phyloP scores from a whole-genome alignment of 805 yeast species.

The Saccharomycopsis lassenensis region DNA sequence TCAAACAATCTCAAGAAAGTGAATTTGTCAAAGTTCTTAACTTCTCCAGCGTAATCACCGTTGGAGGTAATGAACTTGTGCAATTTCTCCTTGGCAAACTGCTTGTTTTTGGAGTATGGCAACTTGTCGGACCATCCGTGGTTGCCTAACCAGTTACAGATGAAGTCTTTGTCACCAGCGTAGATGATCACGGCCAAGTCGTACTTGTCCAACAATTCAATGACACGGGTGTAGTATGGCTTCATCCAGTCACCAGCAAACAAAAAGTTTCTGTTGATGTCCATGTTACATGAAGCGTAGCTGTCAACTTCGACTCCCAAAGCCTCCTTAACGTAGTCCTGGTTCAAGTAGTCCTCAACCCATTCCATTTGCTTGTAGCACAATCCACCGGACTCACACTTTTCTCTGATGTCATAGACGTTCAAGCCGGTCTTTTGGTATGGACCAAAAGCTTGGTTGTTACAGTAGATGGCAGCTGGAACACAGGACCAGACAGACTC shows the following conservation, averaged over 20 bases:
- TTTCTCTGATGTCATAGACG: conserved; percentile 78
- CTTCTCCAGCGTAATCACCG: conserved; percentile 46
- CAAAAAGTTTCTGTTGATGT: conserved; percentile 68
- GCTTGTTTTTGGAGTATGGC: conserved; percentile 48
- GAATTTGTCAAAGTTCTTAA: conserved; percentile 58
- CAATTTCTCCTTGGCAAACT: conserved; percentile 33
- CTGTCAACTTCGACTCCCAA: conserved; percentile 84
- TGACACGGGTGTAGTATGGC: conserved; percentile 72
- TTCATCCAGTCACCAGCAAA: conserved; percentile 88
- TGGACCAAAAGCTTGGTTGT: conserved; percentile 73
- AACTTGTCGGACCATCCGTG: conserved; percentile 68
- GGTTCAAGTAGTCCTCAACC: conserved; percentile 72
- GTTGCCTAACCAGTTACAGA: conserved; percentile 90
- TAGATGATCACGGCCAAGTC: conserved; percentile 70
- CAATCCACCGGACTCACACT: conserved; percentile 53
- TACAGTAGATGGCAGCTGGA: conserved; percentile 87
- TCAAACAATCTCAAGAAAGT: conserved; percentile 68
- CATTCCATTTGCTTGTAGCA: conserved; percentile 72
- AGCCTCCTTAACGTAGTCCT: conserved; percentile 63
- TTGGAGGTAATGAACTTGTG: conserved; percentile 28
- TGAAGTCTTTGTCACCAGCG: conserved; percentile 92
- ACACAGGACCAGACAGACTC: conserved; percentile 77
- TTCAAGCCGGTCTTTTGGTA: conserved; percentile 81
- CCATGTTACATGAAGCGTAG: conserved; percentile 67
- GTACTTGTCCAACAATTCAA: conserved; percentile 41